Base-by-base conservation (phyloP, 805 yeast genomes). In the Ogataea parapolymorpha region DNA sequence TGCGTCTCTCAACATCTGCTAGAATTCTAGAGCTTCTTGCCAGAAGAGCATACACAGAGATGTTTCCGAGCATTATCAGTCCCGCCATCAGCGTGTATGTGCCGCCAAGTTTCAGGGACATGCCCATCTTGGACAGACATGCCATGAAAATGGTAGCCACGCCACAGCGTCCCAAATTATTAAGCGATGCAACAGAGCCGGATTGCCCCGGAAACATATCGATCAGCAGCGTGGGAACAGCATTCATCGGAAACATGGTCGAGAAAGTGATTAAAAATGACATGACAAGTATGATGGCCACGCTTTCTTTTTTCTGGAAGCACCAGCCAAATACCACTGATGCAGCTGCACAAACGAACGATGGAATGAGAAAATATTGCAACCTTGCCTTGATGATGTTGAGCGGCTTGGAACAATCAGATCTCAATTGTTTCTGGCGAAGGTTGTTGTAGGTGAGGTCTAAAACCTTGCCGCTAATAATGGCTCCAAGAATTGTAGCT, bases 241-340 rank as follows among this genome's bases (percentile, higher is more conserved):
- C 70, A 12, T 82, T 71, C 28, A 83, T 54, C 30, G 79, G 74
- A 37, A 78, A 75, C 49, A 82, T 73, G 5, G 81, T 68, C n/a
- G 80, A 71, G 45, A 71, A 60, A 6, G 90, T 79, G 2, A 78
- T 68, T 39, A 82, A 57, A 33, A 77, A 79, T 5, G 82, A 68
- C 44, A 76, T 65, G 1, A 85, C 71, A 12, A 86, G 63, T 5
- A 85, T 77, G 0, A 78, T 75, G 0, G 80, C 70, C 24, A 80
- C 61, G 30, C 69, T 67, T 4, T 72, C 70, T 22, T 66, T 59
- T 20, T 63, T 61, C 26, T 75, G 67, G 11, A 86, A 54, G 45
- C 87, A 76, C 95, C 95, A 87, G 1, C 95, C 95, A 59, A 74
- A 84, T 20, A 79, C 61, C 1, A 81, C 44, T 0, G 75, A 50